Conservation (phyloP, 2,329 filamentous ascomycete genomes). For the Dactylellina cionopaga region DNA sequence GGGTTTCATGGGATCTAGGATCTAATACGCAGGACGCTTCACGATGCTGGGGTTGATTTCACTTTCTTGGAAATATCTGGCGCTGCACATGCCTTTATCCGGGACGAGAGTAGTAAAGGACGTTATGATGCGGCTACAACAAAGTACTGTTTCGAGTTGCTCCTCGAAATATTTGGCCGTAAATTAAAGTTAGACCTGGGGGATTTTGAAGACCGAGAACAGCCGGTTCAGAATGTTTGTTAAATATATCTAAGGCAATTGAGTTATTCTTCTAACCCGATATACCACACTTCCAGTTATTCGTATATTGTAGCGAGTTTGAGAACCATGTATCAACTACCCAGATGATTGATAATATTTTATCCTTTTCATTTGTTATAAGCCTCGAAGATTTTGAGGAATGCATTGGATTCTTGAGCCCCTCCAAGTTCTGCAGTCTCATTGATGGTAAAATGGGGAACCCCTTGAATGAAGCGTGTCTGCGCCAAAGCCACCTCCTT, state of each 20-base stretch:
- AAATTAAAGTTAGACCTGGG: slow-evolving; percentile 83
- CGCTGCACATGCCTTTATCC: slow-evolving; percentile 79
- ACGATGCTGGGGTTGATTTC: slow-evolving; percentile 41
- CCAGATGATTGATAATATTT: not conserved
- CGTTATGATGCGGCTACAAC: slow-evolving; percentile 87
- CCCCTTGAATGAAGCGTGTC: slow-evolving; percentile 69
- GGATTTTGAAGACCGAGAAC: slow-evolving; percentile 69
- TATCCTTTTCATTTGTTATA: slow-evolving; percentile 1
- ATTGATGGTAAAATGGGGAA: slow-evolving; percentile 80
- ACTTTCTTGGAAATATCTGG: slow-evolving; percentile 43
- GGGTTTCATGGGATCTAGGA: slow-evolving; percentile 26
- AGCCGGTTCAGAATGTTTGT: slow-evolving; percentile 78
- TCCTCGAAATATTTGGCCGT: slow-evolving; percentile 84
- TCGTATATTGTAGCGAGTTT: no score
- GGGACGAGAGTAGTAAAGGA: slow-evolving; percentile 92
- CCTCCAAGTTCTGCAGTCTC: slow-evolving; percentile 74
- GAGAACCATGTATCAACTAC: not conserved
- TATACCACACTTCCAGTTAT: no score
- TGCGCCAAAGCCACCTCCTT: slow-evolving; percentile 67
- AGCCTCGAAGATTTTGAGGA: slow-evolving; percentile 71
- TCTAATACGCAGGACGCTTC: slow-evolving; percentile 23
- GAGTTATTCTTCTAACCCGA: no score
- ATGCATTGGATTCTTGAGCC: slow-evolving; percentile 75
- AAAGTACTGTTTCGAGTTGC: slow-evolving; percentile 88
- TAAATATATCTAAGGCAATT: slow-evolving; percentile 60